Conservation (phyloP, 2,329 filamentous ascomycete genomes). For the Diaporthe eres region DNA sequence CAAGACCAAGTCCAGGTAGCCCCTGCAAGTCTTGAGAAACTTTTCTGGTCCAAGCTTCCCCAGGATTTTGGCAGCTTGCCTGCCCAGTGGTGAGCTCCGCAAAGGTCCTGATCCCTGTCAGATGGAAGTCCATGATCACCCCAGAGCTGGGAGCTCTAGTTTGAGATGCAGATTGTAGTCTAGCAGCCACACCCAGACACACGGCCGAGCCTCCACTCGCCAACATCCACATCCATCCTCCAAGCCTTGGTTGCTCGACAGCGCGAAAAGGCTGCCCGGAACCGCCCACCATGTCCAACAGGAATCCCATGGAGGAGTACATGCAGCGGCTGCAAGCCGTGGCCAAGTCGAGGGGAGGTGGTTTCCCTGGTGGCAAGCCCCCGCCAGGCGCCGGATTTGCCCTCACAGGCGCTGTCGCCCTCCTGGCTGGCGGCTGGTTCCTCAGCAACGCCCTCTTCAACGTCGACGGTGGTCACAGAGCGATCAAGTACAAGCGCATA, state of each 20-base stretch:
- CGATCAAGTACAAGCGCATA: constrained; percentile 97
- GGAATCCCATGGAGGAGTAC: constrained; percentile 63
- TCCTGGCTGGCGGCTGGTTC: constrained; percentile 65
- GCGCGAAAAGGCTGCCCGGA: constrained; percentile 10
- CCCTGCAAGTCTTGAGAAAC: constrained; percentile 29
- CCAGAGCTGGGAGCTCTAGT: constrained; percentile 34
- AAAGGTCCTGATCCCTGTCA: constrained; percentile 37
- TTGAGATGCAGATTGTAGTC: neutral
- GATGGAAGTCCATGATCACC: constrained; percentile 27
- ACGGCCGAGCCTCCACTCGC: constrained; percentile 30
- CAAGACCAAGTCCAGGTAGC: neutral
- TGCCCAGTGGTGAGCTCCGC: constrained; percentile 13
- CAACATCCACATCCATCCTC: constrained; percentile 28
- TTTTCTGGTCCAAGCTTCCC: constrained; percentile 39
- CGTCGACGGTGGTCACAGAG: constrained; percentile 98
- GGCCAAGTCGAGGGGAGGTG: constrained; percentile 58
- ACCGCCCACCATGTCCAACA: constrained; percentile 51
- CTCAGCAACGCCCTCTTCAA: constrained; percentile 77
- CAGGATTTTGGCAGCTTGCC: constrained; percentile 31
- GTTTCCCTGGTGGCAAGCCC: constrained; percentile 59
- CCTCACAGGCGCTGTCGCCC: constrained; percentile 58
- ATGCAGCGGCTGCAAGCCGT: constrained; percentile 65
- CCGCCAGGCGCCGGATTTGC: constrained; percentile 57
- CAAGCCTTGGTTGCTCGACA: constrained; percentile 17
- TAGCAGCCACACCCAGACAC: constrained; percentile 3